phyloP scores from a whole-genome alignment of 139 green algal species.

The Closterium sp. region DNA sequence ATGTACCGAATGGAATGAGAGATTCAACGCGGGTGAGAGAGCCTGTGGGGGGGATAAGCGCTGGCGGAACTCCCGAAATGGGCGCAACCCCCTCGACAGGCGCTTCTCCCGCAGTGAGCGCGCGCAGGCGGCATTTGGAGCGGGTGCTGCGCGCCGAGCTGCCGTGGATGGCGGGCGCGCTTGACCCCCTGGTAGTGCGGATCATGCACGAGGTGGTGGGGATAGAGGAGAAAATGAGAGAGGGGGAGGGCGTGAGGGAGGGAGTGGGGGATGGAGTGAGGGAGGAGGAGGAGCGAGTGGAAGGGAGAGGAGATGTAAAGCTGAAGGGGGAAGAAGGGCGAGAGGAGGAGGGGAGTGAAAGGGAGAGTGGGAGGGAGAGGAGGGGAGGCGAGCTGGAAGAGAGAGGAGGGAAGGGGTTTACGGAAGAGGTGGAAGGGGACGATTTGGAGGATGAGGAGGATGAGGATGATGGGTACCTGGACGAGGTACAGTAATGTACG shows the following conservation, averaged over 20 bases:
- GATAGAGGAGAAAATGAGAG: neutral
- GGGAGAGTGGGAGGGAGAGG: neutral
- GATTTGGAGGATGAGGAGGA: neutral
- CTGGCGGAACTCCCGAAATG: neutral
- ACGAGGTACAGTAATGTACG: neutral
- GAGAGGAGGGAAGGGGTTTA: neutral
- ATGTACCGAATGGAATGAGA: neutral
- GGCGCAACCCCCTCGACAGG: too few relatives aligned
- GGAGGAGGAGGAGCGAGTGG: neutral
- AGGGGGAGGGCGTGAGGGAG: neutral
- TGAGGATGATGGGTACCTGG: neutral
- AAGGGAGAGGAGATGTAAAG: neutral
- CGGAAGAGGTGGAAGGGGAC: neutral
- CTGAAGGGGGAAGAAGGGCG: neutral
- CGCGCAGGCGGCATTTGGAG: neutral
- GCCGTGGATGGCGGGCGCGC: neutral
- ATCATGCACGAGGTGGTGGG: neutral
- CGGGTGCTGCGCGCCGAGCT: neutral
- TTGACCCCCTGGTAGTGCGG: neutral
- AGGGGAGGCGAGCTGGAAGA: neutral
- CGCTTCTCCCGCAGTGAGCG: neutral
- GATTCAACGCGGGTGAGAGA: too few relatives aligned
- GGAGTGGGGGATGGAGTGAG: too few relatives aligned
- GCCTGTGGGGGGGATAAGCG: too few relatives aligned
- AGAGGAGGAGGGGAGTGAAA: neutral